Evolutionary conservation across 2,329 filamentous ascomycete species (phyloP).

Genomic region (Scedosporium apiospermum): DNA sequence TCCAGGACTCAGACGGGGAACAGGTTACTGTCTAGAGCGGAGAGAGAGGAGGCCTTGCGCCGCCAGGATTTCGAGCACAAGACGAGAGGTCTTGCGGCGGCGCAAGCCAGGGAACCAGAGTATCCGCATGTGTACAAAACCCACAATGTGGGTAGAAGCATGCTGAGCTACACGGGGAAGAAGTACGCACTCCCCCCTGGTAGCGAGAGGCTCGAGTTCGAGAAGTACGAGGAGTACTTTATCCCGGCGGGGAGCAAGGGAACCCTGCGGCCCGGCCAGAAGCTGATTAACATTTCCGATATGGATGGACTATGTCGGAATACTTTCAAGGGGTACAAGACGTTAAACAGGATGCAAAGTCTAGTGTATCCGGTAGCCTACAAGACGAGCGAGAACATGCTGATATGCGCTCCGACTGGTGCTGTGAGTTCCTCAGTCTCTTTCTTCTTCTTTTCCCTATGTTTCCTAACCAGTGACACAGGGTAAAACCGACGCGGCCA

Average conservation of each 20-base stretch:
- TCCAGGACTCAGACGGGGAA: slow-evolving; percentile 24
- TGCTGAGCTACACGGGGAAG: slow-evolving; percentile 66
- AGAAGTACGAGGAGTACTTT: slow-evolving; percentile 81
- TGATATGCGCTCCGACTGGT: slow-evolving; percentile 95
- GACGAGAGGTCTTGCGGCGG: slow-evolving; percentile 57
- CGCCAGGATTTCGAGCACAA: slow-evolving; percentile 79
- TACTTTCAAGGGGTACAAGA: slow-evolving; percentile 92
- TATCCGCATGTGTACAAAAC: slow-evolving; percentile 92
- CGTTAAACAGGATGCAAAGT: slow-evolving; percentile 96
- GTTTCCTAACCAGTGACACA: slow-evolving; percentile 12
- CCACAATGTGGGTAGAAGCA: slow-evolving; percentile 71
- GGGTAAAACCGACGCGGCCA: slow-evolving; percentile 97
- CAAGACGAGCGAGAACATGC: slow-evolving; percentile 94
- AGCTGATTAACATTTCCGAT: slow-evolving; percentile 67
- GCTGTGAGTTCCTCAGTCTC: slow-evolving; percentile 43
- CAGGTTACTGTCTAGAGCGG: slow-evolving; percentile 61
- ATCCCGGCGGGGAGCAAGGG: slow-evolving; percentile 79
- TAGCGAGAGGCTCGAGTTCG: slow-evolving; percentile 57
- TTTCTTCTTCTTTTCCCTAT: not conserved
- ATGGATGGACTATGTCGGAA: slow-evolving; percentile 81
- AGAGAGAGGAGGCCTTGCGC: slow-evolving; percentile 71
- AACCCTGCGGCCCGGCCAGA: slow-evolving; percentile 60
- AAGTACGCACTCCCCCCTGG: slow-evolving; percentile 76
- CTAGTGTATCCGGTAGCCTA: slow-evolving; percentile 93
- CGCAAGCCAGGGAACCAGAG: slow-evolving; percentile 60